Evolutionary conservation across 2,329 filamentous ascomycete species (phyloP).

Genomic region (Colletotrichum melonis): DNA sequence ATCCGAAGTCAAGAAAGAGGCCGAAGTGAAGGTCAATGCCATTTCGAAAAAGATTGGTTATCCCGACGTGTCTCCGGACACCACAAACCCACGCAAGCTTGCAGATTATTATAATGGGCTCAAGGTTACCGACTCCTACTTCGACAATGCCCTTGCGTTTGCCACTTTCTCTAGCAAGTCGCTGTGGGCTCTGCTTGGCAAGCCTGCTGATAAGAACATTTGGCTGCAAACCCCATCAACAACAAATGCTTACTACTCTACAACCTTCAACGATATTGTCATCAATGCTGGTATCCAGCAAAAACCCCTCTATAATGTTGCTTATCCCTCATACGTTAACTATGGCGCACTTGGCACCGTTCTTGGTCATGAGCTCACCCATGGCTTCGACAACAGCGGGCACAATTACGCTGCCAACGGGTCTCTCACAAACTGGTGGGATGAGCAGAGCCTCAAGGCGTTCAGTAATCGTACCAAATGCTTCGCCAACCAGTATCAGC

Average conservation of each 20-base stretch:
- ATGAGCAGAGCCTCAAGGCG: slow-evolving; percentile 64
- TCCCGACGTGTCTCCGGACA: slow-evolving; percentile 70
- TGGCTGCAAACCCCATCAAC: slow-evolving; percentile 71
- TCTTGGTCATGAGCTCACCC: slow-evolving; percentile 76
- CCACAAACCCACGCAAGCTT: slow-evolving; percentile 67
- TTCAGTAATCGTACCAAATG: slow-evolving; percentile 72
- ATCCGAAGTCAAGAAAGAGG: slow-evolving; percentile 66
- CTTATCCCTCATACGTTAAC: slow-evolving; percentile 71
- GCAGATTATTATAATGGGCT: slow-evolving; percentile 66
- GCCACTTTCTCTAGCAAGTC: slow-evolving; percentile 57
- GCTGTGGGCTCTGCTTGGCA: slow-evolving; percentile 68
- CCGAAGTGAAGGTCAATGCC: slow-evolving; percentile 73
- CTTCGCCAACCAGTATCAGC: slow-evolving; percentile 73
- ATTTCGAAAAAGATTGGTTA: slow-evolving; percentile 77
- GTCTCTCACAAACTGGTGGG: slow-evolving; percentile 76
- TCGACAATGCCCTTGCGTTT: slow-evolving; percentile 66
- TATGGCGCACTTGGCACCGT: slow-evolving; percentile 76
- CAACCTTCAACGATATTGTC: slow-evolving; percentile 73
- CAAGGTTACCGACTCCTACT: slow-evolving; percentile 64
- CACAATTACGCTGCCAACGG: slow-evolving; percentile 73
- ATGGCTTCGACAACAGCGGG: slow-evolving; percentile 76
- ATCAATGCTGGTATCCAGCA: slow-evolving; percentile 79
- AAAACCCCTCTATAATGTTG: slow-evolving; percentile 68
- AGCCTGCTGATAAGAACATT: slow-evolving; percentile 67
- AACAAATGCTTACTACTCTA: slow-evolving; percentile 74